A percentile compares a stretch with the other conserved stretches of the same genome.
Evolutionary conservation across 2,329 filamentous ascomycete genomes (phyloP).

Genomic region (Claviceps cyperi): DNA sequence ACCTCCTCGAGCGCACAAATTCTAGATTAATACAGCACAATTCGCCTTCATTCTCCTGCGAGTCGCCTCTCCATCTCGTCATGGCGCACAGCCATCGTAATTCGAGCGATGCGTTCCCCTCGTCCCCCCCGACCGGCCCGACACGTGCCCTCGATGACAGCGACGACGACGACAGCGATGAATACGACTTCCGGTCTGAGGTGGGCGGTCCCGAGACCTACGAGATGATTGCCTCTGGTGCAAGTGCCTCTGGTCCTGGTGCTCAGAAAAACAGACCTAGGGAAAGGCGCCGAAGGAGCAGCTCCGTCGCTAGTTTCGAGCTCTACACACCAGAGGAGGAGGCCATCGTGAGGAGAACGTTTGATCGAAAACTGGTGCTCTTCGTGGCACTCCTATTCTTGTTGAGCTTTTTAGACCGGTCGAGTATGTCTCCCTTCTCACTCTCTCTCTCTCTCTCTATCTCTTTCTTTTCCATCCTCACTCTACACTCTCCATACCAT

Average conservation of each 20-base stretch:
- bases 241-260: background rate
- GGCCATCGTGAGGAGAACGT: slow-evolving; percentile 51
- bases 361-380: slow-evolving; percentile 63
- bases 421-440: slow-evolving; percentile 41
- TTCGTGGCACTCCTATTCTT: slow-evolving; percentile 76
- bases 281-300: slow-evolving; percentile 8
- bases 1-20: too few species aligned
- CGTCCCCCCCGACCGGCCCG: slow-evolving; percentile 26
- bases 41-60: too few species aligned
- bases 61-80: background rate
- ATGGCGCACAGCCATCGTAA: slow-evolving; percentile 11
- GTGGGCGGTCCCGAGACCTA: slow-evolving; percentile 18
- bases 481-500: background rate
- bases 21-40: too few species aligned
- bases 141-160: slow-evolving; percentile 22
- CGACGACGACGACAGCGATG: slow-evolving; percentile 13
- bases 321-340: slow-evolving; percentile 55
- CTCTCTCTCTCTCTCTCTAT: background rate
- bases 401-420: slow-evolving; percentile 73
- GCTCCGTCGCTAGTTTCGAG: slow-evolving; percentile 23
- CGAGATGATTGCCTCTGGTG: slow-evolving; percentile 17
- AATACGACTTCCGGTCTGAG: slow-evolving; percentile 19
- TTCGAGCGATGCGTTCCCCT: slow-evolving; percentile 16
- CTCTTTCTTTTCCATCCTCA: background rate
- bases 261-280: slow-evolving; percentile 2